phyloP scores from a whole-genome alignment of 768 basidiomycete species.

The Lactarius quietus region DNA sequence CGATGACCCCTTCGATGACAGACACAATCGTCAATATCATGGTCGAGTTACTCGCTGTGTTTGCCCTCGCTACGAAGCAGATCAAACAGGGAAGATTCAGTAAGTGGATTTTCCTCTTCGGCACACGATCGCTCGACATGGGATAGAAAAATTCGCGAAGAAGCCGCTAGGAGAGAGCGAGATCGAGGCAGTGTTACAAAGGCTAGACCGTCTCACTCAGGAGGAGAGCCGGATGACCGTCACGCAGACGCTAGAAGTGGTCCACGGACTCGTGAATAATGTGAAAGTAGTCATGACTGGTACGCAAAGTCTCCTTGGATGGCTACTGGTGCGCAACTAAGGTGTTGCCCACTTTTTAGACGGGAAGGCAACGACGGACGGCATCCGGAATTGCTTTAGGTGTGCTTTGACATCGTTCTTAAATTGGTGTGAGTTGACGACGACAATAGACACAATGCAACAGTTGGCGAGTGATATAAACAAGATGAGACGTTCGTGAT shows the following conservation, averaged over 20 bases:
- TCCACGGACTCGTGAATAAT: not conserved
- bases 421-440: not conserved
- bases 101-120: not conserved
- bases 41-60: not conserved
- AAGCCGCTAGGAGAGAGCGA: conserved; percentile 12
- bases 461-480: not conserved
- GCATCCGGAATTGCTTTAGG: not conserved
- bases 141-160: conserved; percentile 1
- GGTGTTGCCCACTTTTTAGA: not conserved
- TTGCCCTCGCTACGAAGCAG: conserved; percentile 8
- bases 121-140: not conserved
- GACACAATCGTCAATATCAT: not conserved
- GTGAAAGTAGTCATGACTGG: conserved; percentile 5
- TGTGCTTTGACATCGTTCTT: not conserved
- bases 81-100: conserved; percentile 1
- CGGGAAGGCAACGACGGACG: not conserved
- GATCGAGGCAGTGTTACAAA: not conserved
- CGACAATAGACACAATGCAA: not conserved
- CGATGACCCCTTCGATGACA: not conserved
- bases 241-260: not conserved
- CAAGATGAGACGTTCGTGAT: not conserved
- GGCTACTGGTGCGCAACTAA: not conserved
- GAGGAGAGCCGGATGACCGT: conserved; percentile 1
- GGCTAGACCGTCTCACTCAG: not conserved
- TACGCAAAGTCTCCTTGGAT: not conserved